Evolutionary conservation across 1,139 yeast species (phyloP).

Genomic region (Zygosaccharomyces sapae): DNA sequence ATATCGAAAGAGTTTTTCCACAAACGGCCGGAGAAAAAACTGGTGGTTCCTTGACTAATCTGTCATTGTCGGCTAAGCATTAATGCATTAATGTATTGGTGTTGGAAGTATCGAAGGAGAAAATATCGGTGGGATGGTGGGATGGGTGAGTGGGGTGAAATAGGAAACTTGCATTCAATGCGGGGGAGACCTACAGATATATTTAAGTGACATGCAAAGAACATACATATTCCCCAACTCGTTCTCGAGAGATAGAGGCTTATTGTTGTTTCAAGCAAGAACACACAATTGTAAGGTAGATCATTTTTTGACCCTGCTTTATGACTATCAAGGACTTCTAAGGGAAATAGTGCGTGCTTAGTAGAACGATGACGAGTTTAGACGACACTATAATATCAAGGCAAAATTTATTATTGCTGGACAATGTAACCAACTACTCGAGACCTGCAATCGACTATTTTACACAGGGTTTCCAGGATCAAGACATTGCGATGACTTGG

Average conservation of each 20-base stretch:
- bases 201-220: too few relatives aligned
- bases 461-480: conserved; percentile 21
- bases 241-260: too few relatives aligned
- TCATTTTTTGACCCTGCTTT: too few relatives aligned
- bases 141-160: not conserved
- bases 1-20: too few relatives aligned
- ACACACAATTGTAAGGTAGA: too few relatives aligned
- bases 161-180: not conserved
- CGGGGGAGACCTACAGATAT: not conserved
- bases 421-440: conserved; percentile 32
- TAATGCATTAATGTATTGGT: not conserved
- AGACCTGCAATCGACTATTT: conserved; percentile 33
- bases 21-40: not conserved
- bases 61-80: not conserved
- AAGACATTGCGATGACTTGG: conserved; percentile 25
- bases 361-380: conserved; percentile 21
- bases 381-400: conserved; percentile 32
- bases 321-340: too few relatives aligned
- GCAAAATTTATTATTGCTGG: conserved; percentile 31
- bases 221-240: too few relatives aligned
- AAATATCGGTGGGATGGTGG: not conserved
- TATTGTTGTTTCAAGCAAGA: too few relatives aligned
- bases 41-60: not conserved
- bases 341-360: too few relatives aligned
- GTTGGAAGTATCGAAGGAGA: not conserved